These are phyloP conservation scores for Eucalyptus tenuipes DNA, from an alignment of 345 rosid species.

Conservation along the genomic window DNA sequence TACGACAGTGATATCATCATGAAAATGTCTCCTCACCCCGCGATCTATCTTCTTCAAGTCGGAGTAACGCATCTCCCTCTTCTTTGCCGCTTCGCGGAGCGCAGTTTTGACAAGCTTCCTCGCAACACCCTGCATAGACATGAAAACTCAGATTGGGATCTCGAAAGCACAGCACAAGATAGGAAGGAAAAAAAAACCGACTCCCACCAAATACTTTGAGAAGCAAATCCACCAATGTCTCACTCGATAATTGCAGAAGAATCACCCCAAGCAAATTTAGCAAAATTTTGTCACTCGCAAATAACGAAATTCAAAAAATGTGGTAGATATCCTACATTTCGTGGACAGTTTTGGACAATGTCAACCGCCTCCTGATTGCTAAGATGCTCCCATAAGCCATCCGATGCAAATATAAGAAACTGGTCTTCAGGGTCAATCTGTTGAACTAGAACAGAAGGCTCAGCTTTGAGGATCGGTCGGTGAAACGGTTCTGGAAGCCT, in stretches of 20 bases:
- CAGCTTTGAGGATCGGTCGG: slow-evolving; percentile 79
- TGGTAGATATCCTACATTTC: slow-evolving; percentile 44
- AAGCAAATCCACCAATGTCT: neutral
- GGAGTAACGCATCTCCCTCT: slow-evolving; percentile 90
- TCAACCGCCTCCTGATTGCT: slow-evolving; percentile 92
- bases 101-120: slow-evolving; percentile 71
- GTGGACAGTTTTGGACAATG: slow-evolving; percentile 68
- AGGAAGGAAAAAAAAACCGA: neutral
- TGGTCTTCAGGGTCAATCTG: slow-evolving; percentile 67
- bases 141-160: neutral
- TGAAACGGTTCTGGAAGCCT: slow-evolving; percentile 63
- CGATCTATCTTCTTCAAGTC: slow-evolving; percentile 91
- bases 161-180: neutral
- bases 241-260: neutral
- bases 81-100: slow-evolving; percentile 79
- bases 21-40: slow-evolving; percentile 96
- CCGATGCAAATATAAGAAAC: slow-evolving; percentile 93
- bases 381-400: slow-evolving; percentile 97
- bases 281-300: neutral
- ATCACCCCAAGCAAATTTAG: neutral
- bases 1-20: slow-evolving; percentile 83
- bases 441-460: slow-evolving; percentile 69
- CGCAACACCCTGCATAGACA: slow-evolving; percentile 51
- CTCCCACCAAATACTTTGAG: neutral
- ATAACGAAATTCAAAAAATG: neutral